A percentile compares a stretch with the other conserved stretches of the same genome.
Evolutionary conservation across 129 eudicot species (phyloP).

Genomic region (Saussurea involucrata): DNA sequence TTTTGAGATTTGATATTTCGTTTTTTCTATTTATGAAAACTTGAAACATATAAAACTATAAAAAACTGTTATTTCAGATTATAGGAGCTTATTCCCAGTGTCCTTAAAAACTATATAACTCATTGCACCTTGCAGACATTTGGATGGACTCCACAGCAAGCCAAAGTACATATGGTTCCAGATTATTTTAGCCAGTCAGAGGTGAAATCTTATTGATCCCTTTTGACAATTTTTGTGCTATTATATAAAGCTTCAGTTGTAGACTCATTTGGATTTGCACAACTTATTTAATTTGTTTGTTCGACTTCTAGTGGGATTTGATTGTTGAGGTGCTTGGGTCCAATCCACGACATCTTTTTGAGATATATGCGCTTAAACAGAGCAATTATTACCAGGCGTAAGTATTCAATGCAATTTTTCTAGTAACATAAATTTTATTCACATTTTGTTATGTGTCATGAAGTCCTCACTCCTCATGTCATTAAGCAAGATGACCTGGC

Average conservation of each 20-base stretch:
- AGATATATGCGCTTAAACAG: conserved; percentile 83
- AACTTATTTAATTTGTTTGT: conserved; percentile 15
- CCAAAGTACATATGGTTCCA: conserved; percentile 84
- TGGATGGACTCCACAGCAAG: conserved; percentile 95
- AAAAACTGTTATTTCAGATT: not conserved
- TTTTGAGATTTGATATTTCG: not conserved
- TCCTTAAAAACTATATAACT: not conserved
- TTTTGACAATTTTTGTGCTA: conserved; percentile 2
- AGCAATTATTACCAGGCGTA: conserved; percentile 71
- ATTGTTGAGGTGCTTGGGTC: conserved; percentile 81
- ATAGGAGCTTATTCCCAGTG: not conserved
- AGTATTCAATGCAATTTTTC: conserved; percentile 20
- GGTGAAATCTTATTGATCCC: conserved; percentile 41
- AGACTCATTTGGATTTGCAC: not conserved
- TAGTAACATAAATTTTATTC: not conserved
- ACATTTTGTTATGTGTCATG: not conserved
- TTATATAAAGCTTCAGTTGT: not conserved
- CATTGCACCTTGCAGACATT: conserved; percentile 54
- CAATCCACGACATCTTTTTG: conserved; percentile 86
- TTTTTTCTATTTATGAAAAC: not conserved
- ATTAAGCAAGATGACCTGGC: not conserved
- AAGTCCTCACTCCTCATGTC: too few relatives aligned
- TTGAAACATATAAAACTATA: not conserved
- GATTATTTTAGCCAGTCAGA: conserved; percentile 77
- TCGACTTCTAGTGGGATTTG: conserved; percentile 64